A percentile compares a stretch with the other conserved stretches of the same genome.
These are phyloP conservation scores for Colletotrichum salicis DNA, from an alignment of 2,329 filamentous ascomycete species.

Conservation along the genomic window DNA sequence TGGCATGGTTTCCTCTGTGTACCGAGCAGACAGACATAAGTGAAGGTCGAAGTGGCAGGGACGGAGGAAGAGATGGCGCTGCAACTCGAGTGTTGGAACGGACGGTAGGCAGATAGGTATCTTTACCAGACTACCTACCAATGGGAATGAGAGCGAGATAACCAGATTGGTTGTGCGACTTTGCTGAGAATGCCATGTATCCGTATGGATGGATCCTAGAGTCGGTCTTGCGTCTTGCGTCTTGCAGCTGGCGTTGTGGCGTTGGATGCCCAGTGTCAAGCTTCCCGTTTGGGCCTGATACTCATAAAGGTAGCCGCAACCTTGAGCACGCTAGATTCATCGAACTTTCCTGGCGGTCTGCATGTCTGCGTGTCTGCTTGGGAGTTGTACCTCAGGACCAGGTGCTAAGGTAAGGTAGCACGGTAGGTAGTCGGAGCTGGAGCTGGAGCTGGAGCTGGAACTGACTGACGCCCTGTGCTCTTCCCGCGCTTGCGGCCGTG, in stretches of 20 bases:
- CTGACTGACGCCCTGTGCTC: slow-evolving; percentile 30
- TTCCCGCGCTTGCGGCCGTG: slow-evolving; percentile 19
- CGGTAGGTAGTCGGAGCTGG: no score
- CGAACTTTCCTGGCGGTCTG: background rate
- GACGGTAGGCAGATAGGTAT: background rate
- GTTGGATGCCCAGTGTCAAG: slow-evolving; percentile 30
- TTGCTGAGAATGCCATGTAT: background rate
- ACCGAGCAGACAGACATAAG: background rate
- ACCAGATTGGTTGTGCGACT: background rate
- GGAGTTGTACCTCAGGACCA: no score
- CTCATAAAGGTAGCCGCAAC: slow-evolving; percentile 9
- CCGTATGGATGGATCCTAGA: background rate
- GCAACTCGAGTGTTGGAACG: no score
- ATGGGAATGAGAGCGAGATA: background rate
- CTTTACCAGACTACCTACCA: background rate
- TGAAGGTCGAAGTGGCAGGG: background rate
- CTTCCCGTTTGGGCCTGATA: slow-evolving; percentile 20
- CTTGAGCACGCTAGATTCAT: slow-evolving; percentile 14
- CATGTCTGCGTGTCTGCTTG: no score
- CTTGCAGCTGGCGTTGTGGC: slow-evolving; percentile 21
- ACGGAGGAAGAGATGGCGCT: background rate
- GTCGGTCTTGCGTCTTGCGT: background rate
- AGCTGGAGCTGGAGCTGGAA: slow-evolving; percentile 17
- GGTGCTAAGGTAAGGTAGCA: no score
- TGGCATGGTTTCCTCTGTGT: background rate